A percentile compares a stretch with the other conserved stretches of the same genome.
Evolutionary conservation across 129 eudicot genomes (phyloP).

Genomic region (Dittrichia graveolens): DNA sequence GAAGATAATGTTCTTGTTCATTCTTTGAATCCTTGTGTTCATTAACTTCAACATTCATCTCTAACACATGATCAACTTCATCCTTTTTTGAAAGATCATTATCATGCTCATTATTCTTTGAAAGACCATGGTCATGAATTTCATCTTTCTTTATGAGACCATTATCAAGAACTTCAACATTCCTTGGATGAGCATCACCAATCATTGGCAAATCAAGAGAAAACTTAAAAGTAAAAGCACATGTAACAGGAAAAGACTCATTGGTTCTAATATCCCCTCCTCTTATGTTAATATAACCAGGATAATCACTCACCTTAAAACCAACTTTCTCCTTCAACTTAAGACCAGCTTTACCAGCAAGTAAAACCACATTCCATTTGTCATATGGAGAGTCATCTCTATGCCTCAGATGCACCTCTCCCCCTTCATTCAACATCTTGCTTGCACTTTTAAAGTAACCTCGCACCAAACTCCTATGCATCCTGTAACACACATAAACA

Average conservation of each 20-base stretch:
- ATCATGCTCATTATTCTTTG: no score
- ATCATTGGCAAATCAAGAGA: constrained; percentile 10
- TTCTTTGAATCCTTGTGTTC: background rate
- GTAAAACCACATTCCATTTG: constrained; percentile 41
- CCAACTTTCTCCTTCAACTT: constrained; percentile 28
- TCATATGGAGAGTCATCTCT: constrained; percentile 46
- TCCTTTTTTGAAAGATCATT: background rate
- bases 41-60: constrained; percentile 5
- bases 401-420: constrained; percentile 58
- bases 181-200: constrained; percentile 2
- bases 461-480: constrained; percentile 39
- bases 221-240: constrained; percentile 47
- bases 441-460: constrained; percentile 43
- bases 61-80: constrained; percentile 3
- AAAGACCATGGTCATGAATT: no score
- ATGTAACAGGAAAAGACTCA: constrained; percentile 40
- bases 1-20: background rate
- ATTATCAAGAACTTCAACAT: no score
- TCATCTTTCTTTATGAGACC: no score
- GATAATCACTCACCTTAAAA: constrained; percentile 32
- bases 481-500: constrained; percentile 28
- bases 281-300: constrained; percentile 49
- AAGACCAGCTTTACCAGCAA: constrained; percentile 40
- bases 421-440: constrained; percentile 41
- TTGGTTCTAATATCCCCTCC: constrained; percentile 40